Base-by-base conservation (phyloP, 2,329 filamentous ascomycete genomes). In the Huntiella omanensis region DNA sequence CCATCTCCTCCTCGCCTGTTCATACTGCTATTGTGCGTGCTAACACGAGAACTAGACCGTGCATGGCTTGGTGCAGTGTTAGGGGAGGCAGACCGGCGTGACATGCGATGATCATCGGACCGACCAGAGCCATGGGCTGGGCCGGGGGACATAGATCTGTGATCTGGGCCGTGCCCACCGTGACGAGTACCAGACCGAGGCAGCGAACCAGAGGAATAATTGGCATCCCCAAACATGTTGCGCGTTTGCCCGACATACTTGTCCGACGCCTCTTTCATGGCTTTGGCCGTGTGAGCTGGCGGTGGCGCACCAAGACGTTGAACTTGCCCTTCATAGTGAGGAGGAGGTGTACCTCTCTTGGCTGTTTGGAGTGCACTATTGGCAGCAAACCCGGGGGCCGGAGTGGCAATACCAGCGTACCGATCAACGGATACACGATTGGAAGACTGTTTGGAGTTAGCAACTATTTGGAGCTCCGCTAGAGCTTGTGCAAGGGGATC, bases 211-310 rank as follows among this genome's bases (percentile, higher is more conserved):
- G 48, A 47, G 4, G 48, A 49, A 37, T 49, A 49, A 32, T 39
- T 40, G 7, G 28, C 35, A 11, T 63, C 60, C 32, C 57, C 68
- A 60, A 92, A 91, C 66, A 95, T 79, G 56, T 72, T 85, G 38
- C 84, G 75, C 2, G 83, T 84, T 60, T 95, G 83, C 40, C 78
- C 75, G 16, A 82, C 76, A 56, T 88, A 95, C 60, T 86, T 86
- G 55, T 92, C 81, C 0, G 86, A 91, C 3, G 87, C 84, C 60
- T 93, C 83, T 57, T 94, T 84, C 92, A 98, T 98, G 41, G 91
- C 84, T 52, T 81, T 83, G 3, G 85, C 83, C 0, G 92, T 98
- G 50, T 92, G 85, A 1, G 91, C 91, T 2, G 88, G 86, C 49
- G 88, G 80, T 2, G 91, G 92, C 10, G 88, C 83, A 46, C 86